Evolutionary conservation across 2,329 filamentous ascomycete species (phyloP).

Genomic region (Pseudocercospora eumusae): DNA sequence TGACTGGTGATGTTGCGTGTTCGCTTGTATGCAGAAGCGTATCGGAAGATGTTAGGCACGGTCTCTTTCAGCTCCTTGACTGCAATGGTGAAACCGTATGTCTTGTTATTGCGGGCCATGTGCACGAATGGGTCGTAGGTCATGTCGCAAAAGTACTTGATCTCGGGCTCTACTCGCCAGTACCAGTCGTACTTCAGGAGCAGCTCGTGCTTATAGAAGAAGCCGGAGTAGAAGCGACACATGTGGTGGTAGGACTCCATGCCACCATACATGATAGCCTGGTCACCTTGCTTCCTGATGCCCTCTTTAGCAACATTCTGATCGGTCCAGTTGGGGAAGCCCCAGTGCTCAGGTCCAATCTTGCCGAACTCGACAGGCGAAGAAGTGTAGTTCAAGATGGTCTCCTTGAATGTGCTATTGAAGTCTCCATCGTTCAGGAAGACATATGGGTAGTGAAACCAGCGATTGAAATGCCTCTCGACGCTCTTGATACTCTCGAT

Average conservation of each 20-base stretch:
- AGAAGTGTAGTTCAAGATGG: conserved; percentile 87
- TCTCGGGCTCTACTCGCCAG: conserved; percentile 97
- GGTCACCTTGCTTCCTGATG: conserved; percentile 93
- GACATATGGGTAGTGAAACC: conserved; percentile 98
- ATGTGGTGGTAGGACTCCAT: conserved; percentile 99
- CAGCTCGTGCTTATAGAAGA: conserved; percentile 96
- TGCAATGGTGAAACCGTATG: conserved; percentile 97
- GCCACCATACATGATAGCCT: conserved; percentile 98
- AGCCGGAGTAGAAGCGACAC: conserved; percentile 99
- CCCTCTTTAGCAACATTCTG: conserved; percentile 91
- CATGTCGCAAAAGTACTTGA: conserved; percentile 99
- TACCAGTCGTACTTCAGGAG: conserved; percentile 99
- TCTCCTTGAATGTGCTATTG: conserved; percentile 89
- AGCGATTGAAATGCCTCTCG: conserved; percentile 97
- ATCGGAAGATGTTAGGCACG: conserved; percentile 97
- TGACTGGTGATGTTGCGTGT: conserved; percentile 86
- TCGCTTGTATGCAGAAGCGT: conserved; percentile 96
- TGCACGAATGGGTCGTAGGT: conserved; percentile 97
- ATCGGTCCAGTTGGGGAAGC: conserved; percentile 95
- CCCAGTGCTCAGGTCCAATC: conserved; percentile 90
- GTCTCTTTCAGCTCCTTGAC: conserved; percentile 98
- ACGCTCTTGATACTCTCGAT: conserved; percentile 97
- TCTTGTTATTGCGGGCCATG: conserved; percentile 95
- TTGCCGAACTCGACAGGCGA: conserved; percentile 87
- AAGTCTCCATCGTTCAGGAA: conserved; percentile 98